A percentile compares a stretch with the other conserved stretches of the same genome.
Conservation (phyloP, 495 filamentous ascomycete genomes). For the Penicillium subrubescens region DNA sequence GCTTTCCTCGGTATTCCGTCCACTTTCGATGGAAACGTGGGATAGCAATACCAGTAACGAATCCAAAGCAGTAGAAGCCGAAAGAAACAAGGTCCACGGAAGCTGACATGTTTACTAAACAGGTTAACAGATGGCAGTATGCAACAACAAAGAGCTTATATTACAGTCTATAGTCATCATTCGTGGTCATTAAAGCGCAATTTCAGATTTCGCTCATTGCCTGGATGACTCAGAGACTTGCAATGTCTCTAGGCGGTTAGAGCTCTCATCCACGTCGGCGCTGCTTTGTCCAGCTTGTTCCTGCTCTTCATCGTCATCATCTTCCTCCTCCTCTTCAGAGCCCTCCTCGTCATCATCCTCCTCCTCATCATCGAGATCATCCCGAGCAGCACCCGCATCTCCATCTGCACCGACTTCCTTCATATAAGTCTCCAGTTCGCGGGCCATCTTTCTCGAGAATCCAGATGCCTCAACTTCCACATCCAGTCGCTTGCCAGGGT, state of each 20-base stretch:
- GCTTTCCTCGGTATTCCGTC: neutral
- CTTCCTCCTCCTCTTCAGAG: conserved; percentile 30
- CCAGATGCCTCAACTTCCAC: conserved; percentile 90
- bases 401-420: conserved; percentile 65
- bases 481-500: conserved; percentile 71
- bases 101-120: neutral
- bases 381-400: conserved; percentile 45
- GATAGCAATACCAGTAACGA: neutral
- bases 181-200: conserved; percentile 37
- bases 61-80: neutral
- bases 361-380: conserved; percentile 41
- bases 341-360: conserved; percentile 43
- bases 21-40: neutral
- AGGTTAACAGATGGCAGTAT: neutral
- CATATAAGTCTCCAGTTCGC: conserved; percentile 89
- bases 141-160: conserved; percentile 19
- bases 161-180: conserved; percentile 37
- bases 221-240: conserved; percentile 35
- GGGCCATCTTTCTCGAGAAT: conserved; percentile 93
- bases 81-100: neutral
- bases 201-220: conserved; percentile 15
- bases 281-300: conserved; percentile 15
- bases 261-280: conserved; percentile 33
- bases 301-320: conserved; percentile 21
- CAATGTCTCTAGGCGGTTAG: conserved; percentile 36